These are phyloP conservation scores for Leptographium procerum DNA, from an alignment of 2,329 filamentous ascomycete genomes.

Conservation along the genomic window DNA sequence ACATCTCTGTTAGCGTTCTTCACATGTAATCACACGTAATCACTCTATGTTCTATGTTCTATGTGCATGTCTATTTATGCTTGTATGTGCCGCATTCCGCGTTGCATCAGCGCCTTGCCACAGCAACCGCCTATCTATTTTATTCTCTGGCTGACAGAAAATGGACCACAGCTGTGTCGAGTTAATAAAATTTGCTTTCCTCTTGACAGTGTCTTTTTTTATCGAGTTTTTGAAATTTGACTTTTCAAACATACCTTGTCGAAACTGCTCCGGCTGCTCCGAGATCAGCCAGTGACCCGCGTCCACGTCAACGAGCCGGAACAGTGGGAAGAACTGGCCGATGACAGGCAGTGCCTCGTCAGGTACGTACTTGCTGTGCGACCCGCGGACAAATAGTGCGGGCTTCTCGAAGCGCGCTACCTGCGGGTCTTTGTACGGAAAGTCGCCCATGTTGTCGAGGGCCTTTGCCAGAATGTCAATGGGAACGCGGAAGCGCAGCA, in stretches of 20 bases:
- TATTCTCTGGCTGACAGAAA: constrained; percentile 23
- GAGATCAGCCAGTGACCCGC: constrained; percentile 82
- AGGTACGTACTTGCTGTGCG: constrained; percentile 64
- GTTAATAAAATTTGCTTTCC: background rate
- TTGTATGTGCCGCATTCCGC: background rate
- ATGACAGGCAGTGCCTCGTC: constrained; percentile 72
- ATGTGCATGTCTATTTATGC: background rate
- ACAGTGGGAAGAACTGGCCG: constrained; percentile 71
- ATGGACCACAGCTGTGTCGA: constrained; percentile 19
- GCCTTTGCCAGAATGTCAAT: constrained; percentile 56
- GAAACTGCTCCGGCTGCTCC: constrained; percentile 74
- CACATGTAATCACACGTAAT: too few species aligned
- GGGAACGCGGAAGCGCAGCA: constrained; percentile 68
- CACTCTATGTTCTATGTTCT: background rate
- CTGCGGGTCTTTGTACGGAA: constrained; percentile 71
- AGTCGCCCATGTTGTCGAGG: constrained; percentile 71
- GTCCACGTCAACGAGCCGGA: constrained; percentile 62
- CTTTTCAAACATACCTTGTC: constrained; percentile 53
- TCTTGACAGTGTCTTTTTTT: background rate
- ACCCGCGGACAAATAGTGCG: constrained; percentile 71
- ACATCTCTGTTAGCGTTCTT: background rate
- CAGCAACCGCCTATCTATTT: background rate
- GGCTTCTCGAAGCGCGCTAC: constrained; percentile 60
- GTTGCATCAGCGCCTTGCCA: background rate
- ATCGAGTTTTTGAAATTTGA: background rate